A percentile compares a stretch with the other conserved stretches of the same genome.
phyloP scores from a whole-genome alignment of 805 yeast genomes.

The Yarrowia phangngaensis region DNA sequence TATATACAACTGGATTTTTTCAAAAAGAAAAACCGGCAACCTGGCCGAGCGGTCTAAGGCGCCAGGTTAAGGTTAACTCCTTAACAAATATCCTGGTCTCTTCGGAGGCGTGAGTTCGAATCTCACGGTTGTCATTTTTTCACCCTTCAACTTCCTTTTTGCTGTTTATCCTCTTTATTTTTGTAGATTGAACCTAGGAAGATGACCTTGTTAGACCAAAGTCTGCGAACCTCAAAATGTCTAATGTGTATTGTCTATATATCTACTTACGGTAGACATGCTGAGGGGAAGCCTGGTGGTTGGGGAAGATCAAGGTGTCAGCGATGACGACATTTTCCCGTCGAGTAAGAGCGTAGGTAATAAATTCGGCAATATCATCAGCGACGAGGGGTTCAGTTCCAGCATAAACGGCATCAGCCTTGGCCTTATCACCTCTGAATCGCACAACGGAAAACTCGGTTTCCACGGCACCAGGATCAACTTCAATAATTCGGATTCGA shows the following conservation, averaged over 20 bases:
- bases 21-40: too few relatives aligned
- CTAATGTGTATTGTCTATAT: too few relatives aligned
- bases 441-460: constrained; percentile 68
- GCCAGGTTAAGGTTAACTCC: constrained; percentile 27
- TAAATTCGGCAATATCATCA: constrained; percentile 70
- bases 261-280: constrained; percentile 47
- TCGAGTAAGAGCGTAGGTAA: constrained; percentile 64
- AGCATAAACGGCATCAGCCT: constrained; percentile 61
- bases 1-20: too few relatives aligned
- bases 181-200: too few relatives aligned
- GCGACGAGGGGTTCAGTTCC: constrained; percentile 69
- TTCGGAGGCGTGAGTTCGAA: constrained; percentile 26
- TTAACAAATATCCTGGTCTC: constrained; percentile 23
- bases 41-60: constrained; percentile 28
- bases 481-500: constrained; percentile 63
- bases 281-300: constrained; percentile 76
- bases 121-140: constrained; percentile 26
- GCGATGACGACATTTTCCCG: constrained; percentile 70
- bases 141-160: too few relatives aligned
- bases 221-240: neutral
- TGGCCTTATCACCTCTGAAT: constrained; percentile 56
- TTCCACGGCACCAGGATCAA: constrained; percentile 77
- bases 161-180: too few relatives aligned
- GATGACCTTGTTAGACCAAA: neutral
- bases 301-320: constrained; percentile 77